phyloP scores from a whole-genome alignment of 768 basidiomycete genomes.

The Lactarius akahatsu region DNA sequence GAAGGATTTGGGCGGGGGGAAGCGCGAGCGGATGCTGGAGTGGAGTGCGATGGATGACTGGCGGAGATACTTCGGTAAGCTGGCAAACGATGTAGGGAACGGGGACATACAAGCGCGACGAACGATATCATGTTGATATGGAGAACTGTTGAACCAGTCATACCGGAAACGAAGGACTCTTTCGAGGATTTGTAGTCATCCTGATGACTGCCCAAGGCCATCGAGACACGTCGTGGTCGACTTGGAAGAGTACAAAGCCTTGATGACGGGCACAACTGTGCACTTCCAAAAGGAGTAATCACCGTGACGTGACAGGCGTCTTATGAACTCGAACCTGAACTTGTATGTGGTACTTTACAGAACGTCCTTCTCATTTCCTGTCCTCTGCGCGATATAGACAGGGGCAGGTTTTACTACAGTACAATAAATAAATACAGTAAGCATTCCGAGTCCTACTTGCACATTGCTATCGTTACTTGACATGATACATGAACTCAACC shows the following conservation, averaged over 20 bases:
- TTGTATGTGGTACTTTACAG: no score
- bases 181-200: slow-evolving; percentile 69
- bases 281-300: no score
- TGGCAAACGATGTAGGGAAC: neutral
- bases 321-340: no score
- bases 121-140: slow-evolving; percentile 70
- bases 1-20: slow-evolving; percentile 44
- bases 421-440: no score
- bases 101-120: slow-evolving; percentile 58
- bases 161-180: slow-evolving; percentile 77
- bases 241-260: neutral
- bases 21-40: slow-evolving; percentile 53
- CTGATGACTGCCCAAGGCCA: neutral
- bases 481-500: neutral
- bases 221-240: neutral
- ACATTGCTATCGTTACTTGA: neutral
- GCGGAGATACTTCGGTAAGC: neutral
- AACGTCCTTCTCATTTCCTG: no score
- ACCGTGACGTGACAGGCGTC: no score
- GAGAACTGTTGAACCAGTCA: slow-evolving; percentile 63
- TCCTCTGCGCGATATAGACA: no score
- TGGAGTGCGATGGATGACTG: slow-evolving; percentile 76
- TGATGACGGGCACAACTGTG: no score
- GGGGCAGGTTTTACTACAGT: no score
- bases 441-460: no score